A percentile compares a stretch with the other conserved stretches of the same genome.
Evolutionary conservation across 1,284 basidiomycete species (phyloP).

Genomic region (Ustilago trichophora): DNA sequence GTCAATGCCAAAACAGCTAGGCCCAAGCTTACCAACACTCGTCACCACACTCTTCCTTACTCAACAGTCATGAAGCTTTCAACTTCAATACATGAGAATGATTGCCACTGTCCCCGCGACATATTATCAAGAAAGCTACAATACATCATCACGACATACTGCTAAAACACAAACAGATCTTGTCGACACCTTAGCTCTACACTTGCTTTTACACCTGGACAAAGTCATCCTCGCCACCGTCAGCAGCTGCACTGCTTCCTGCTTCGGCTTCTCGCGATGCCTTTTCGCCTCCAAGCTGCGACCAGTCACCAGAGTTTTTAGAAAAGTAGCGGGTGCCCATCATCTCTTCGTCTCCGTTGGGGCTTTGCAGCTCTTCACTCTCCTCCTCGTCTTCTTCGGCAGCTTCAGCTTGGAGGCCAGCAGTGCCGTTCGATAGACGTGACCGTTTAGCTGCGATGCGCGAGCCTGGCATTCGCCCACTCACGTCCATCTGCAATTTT

Average conservation of each 20-base stretch:
- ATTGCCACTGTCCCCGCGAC: no score
- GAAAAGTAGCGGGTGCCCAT: constrained; percentile 11
- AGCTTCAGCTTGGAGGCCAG: constrained; percentile 4
- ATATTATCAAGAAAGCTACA: no score
- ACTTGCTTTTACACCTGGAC: constrained; percentile 33
- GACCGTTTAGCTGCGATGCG: constrained; percentile 15
- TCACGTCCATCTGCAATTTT: constrained; percentile 7
- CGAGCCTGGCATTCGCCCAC: constrained; percentile 6
- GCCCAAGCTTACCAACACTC: no score
- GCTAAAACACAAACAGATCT: no score
- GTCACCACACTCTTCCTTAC: no score
- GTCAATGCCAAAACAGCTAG: no score
- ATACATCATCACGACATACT: no score
- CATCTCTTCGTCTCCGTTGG: constrained; percentile 28
- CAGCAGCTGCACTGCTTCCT: neutral
- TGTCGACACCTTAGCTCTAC: no score
- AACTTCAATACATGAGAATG: no score
- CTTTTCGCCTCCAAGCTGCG: constrained; percentile 20
- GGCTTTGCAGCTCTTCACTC: constrained; percentile 13
- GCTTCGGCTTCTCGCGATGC: neutral
- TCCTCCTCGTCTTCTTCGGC: constrained; percentile 3
- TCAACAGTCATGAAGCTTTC: no score
- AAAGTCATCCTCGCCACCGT: constrained; percentile 32
- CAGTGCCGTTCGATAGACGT: constrained; percentile 18
- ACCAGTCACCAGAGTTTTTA: constrained; percentile 45